These are phyloP conservation scores for Taphrina pruni DNA, from an alignment of 1,139 yeast genomes.

Conservation along the genomic window DNA sequence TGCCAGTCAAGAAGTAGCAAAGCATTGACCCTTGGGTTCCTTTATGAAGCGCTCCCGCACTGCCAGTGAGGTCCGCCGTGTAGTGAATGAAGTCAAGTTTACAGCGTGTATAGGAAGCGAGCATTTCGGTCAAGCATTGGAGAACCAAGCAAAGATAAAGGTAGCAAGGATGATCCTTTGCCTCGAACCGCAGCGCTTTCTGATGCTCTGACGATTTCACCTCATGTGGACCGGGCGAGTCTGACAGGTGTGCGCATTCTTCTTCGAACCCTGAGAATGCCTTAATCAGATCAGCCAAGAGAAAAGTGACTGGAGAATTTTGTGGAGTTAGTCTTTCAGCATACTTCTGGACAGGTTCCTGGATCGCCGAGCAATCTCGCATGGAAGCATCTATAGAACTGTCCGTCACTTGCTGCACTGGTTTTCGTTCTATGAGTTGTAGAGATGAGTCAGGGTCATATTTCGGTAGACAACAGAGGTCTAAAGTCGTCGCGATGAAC, in stretches of 20 bases:
- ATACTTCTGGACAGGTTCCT: not conserved
- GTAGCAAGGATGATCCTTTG: slow-evolving; percentile 58
- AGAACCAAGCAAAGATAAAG: slow-evolving; percentile 71
- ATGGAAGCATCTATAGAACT: not conserved
- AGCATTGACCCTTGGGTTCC: not conserved
- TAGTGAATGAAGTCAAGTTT: slow-evolving; percentile 80
- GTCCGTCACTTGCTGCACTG: not conserved
- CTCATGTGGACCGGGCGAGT: not conserved
- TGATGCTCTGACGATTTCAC: not conserved
- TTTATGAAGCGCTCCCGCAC: not conserved
- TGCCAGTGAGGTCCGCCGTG: not conserved
- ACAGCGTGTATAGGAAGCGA: slow-evolving; percentile 78
- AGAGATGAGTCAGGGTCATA: slow-evolving; percentile 46
- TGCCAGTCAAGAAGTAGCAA: not conserved
- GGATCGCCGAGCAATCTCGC: not conserved
- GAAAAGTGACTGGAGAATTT: not conserved
- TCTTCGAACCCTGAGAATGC: not conserved
- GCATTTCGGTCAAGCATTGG: slow-evolving; percentile 70
- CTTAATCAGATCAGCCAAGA: not conserved
- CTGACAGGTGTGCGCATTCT: not conserved
- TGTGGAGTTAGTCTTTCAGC: slow-evolving; percentile 16
- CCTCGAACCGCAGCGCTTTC: not conserved
- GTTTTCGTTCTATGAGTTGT: slow-evolving; percentile 51
- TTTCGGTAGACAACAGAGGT: slow-evolving; percentile 52
- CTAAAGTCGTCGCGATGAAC: slow-evolving; percentile 62